These are phyloP conservation scores for Ceratonia siliqua DNA, from an alignment of 306 rosid species.

Conservation along the genomic window DNA sequence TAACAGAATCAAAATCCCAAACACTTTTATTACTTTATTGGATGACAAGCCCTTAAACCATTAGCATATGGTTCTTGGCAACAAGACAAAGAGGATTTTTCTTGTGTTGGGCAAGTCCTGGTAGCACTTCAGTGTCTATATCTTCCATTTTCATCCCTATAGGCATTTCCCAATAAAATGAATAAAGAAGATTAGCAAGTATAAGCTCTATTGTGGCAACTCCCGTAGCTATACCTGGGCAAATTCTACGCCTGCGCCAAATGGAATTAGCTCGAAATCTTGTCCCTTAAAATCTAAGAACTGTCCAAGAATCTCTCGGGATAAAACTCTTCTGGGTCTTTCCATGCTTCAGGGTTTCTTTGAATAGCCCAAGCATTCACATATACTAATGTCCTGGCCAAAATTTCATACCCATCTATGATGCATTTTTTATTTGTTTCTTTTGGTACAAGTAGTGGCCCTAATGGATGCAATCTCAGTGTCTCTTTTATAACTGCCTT, in stretches of 20 bases:
- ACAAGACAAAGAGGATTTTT: slow-evolving; percentile 28
- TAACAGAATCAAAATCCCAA: neutral
- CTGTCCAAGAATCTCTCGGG: slow-evolving; percentile 24
- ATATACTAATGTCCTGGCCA: slow-evolving; percentile 7
- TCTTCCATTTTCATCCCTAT: neutral
- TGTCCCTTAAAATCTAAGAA: slow-evolving; percentile 2
- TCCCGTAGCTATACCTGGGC: slow-evolving; percentile 24
- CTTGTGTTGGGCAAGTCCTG: slow-evolving; percentile 16
- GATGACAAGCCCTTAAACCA: neutral
- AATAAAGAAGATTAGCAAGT: slow-evolving; percentile 24
- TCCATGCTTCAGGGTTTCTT: slow-evolving; percentile 26
- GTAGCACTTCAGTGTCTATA: slow-evolving; percentile 7
- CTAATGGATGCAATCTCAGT: slow-evolving; percentile 23
- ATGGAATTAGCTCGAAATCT: slow-evolving; percentile 33
- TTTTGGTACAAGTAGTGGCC: slow-evolving; percentile 14
- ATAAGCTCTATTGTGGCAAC: slow-evolving; percentile 7
- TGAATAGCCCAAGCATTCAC: slow-evolving; percentile 39
- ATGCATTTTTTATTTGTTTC: neutral
- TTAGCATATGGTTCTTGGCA: neutral
- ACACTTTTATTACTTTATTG: neutral
- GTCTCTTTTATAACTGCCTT: slow-evolving; percentile 34
- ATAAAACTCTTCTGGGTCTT: slow-evolving; percentile 24
- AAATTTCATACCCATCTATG: slow-evolving; percentile 15
- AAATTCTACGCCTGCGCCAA: slow-evolving; percentile 31
- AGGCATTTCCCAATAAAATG: slow-evolving; percentile 38